Conservation (phyloP, 305 asterid species). For the Coffea humblotiana region DNA sequence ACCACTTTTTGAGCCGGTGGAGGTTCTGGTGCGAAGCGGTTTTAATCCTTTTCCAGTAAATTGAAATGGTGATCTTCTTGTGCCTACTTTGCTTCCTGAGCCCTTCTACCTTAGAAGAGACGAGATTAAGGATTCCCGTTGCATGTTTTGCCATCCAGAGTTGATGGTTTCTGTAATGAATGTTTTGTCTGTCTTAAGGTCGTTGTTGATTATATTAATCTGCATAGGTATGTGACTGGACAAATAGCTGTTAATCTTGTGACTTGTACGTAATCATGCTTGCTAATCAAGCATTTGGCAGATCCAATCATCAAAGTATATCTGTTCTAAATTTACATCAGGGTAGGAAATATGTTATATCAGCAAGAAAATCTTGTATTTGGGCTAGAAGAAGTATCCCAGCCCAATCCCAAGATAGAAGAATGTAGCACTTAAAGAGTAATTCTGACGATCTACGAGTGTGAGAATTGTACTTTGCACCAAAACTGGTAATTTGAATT, state of each 20-base stretch:
- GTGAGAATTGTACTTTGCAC: too few relatives aligned
- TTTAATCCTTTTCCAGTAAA: constrained; percentile 41
- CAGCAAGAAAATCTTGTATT: not conserved
- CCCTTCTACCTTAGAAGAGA: not conserved
- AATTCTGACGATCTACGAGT: too few relatives aligned
- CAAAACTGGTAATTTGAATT: too few relatives aligned
- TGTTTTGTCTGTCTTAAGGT: not conserved
- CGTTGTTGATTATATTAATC: not conserved
- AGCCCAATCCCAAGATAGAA: too few relatives aligned
- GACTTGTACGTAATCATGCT: not conserved
- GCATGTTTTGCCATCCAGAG: not conserved
- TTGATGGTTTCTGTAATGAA: not conserved
- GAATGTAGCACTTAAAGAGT: too few relatives aligned
- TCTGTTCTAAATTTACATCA: not conserved
- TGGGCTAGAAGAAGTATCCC: not conserved
- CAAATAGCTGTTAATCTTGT: not conserved
- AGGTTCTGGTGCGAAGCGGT: constrained; percentile 43
- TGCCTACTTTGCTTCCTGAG: too few relatives aligned
- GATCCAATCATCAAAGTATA: not conserved
- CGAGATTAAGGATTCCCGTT: not conserved
- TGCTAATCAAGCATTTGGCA: constrained; percentile 3
- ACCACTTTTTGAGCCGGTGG: constrained; percentile 49
- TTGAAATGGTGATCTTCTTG: constrained; percentile 4
- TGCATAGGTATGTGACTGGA: not conserved
- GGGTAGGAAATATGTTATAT: not conserved